Evolutionary conservation across 345 rosid species (phyloP), one percentile per base, ranked within the genome.

Genomic region (Salix dunnii): DNA sequence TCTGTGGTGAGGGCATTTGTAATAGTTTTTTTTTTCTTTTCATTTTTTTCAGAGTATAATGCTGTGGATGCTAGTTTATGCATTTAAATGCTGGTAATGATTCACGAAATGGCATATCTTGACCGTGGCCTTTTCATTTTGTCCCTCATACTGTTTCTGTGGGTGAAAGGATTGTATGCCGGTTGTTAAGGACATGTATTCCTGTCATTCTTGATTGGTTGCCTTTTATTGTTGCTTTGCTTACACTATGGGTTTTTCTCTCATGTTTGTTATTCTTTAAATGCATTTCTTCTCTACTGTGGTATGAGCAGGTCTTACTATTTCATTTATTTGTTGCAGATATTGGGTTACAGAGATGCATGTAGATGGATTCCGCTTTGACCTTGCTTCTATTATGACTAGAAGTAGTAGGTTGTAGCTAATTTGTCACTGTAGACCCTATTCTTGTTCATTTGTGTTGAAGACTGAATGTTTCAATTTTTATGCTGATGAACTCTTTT

Each of bases 281-380:
- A 36, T 73, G 61, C 69, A 51, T 16, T 42, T 3, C 30, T 20
- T 16, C 48, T 55, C 46, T 53, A 58, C 9, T 36, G 14, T 55
- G 33, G 14, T 55, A 21, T 55, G 51, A 65, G 33, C 49, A 73
- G 5, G 30, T 49, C 64, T 73, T 30, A 40, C 17, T 68, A 46
- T 75, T 65, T 73, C 67, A 74, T 77, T 63, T 31, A 74, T 73
- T 48, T 79, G 74, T 48, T 76, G 78, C 96, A 95, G 99, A 81
- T 95, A 95, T 87, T 95, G 99, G 99, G 99, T 91, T 58, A 87
- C 88, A 64, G 99, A 95, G 85, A 91, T 95, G 94, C 99, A 95
- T 82, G 99, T 91, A 10, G 99, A 95, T 82, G 99, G 99, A 53
- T 95, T 95, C 84, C 99, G 99, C 82, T 95, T 93, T 87, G 97